These are phyloP conservation scores for Aspergillus homomorphus DNA, from an alignment of 495 filamentous ascomycete species.

Conservation along the genomic window DNA sequence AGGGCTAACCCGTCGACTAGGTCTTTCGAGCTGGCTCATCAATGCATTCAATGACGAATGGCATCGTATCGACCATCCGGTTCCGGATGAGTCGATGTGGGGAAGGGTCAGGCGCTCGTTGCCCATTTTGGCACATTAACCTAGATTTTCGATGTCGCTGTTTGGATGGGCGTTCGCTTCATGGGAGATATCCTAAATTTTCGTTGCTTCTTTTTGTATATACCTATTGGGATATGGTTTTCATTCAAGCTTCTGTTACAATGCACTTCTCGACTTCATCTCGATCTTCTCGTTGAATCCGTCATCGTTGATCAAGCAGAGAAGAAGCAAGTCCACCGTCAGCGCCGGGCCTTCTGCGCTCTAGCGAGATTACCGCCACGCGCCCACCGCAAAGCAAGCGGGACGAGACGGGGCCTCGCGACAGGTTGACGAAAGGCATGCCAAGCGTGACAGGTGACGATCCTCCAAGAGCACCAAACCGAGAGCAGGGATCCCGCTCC, in stretches of 20 bases:
- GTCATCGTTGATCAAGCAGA: no score
- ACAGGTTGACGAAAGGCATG: neutral
- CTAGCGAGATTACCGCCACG: neutral
- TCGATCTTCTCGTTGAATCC: no score
- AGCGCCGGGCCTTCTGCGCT: neutral
- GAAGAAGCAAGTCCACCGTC: no score
- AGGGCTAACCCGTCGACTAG: conserved; percentile 46
- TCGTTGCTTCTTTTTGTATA: neutral
- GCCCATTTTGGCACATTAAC: conserved; percentile 17
- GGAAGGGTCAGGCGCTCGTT: conserved; percentile 23
- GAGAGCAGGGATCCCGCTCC: neutral
- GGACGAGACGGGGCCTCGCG: neutral
- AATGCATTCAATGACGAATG: conserved; percentile 98
- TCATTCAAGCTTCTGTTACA: neutral
- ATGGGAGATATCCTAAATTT: neutral
- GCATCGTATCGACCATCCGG: conserved; percentile 67
- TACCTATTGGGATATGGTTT: neutral
- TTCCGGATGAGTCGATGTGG: conserved; percentile 48
- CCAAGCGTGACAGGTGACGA: neutral
- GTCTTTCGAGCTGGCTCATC: conserved; percentile 86
- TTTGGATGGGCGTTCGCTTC: no score
- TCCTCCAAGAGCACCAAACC: no score
- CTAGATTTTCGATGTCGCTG: neutral
- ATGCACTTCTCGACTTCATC: no score
- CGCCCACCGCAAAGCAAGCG: neutral